These are phyloP conservation scores for Talaromyces adpressus DNA, from an alignment of 495 filamentous ascomycete genomes.

Conservation along the genomic window DNA sequence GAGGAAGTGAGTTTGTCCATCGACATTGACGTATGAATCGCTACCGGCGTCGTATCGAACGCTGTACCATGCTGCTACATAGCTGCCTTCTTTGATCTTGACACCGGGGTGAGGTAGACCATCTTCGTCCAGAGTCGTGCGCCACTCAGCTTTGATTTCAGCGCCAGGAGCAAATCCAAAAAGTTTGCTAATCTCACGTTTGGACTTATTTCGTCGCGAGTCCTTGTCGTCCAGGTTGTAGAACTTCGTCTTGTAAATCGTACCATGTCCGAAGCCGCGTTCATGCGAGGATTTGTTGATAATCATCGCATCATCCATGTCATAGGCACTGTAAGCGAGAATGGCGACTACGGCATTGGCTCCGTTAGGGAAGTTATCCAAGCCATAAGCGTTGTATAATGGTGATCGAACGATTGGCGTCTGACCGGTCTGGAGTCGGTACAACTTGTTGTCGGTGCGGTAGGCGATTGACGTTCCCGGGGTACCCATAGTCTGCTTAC, in stretches of 20 bases:
- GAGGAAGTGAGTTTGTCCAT: constrained; percentile 73
- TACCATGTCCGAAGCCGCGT: constrained; percentile 93
- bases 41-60: constrained; percentile 66
- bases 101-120: constrained; percentile 76
- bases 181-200: constrained; percentile 57
- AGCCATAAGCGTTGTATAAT: constrained; percentile 88
- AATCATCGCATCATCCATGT: constrained; percentile 99
- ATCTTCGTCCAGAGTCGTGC: constrained; percentile 70
- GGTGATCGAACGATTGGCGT: constrained; percentile 90
- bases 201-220: constrained; percentile 46
- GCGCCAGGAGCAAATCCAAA: constrained; percentile 80
- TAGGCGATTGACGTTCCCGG: constrained; percentile 79
- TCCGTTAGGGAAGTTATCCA: constrained; percentile 99
- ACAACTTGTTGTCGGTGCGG: constrained; percentile 95
- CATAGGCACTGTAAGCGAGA: constrained; percentile 97
- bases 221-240: constrained; percentile 70
- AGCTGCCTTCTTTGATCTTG: constrained; percentile 68
- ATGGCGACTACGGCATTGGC: constrained; percentile 95
- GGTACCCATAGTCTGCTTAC: constrained; percentile 98
- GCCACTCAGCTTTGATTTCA: constrained; percentile 54
- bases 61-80: constrained; percentile 83
- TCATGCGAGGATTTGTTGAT: constrained; percentile 97
- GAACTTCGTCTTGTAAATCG: constrained; percentile 95
- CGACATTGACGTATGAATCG: constrained; percentile 58
- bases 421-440: constrained; percentile 90